phyloP scores from a whole-genome alignment of 345 rosid genomes.

The Eutrema japonicum region DNA sequence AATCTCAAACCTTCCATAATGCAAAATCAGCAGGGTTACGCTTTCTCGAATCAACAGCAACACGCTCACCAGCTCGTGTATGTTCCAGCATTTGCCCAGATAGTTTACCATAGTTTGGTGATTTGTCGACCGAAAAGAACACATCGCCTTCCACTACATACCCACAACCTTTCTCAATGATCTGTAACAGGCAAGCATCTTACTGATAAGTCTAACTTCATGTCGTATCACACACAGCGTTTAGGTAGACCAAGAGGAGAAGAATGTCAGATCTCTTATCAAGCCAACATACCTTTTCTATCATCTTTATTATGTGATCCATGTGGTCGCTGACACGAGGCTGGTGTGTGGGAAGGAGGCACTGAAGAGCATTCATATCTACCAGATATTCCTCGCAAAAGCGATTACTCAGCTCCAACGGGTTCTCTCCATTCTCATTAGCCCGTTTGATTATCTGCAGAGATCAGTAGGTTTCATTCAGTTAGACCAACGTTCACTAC shows the following conservation, averaged over 20 bases:
- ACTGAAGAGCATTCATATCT: constrained; percentile 78
- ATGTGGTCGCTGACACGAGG: constrained; percentile 82
- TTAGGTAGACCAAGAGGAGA: neutral
- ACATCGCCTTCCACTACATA: constrained; percentile 81
- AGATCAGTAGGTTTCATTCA: constrained; percentile 4
- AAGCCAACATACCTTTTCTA: constrained; percentile 52
- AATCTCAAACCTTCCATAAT: constrained; percentile 74
- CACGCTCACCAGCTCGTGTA: constrained; percentile 82
- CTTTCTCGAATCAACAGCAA: constrained; percentile 83
- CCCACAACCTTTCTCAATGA: constrained; percentile 72
- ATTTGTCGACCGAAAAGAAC: constrained; percentile 74
- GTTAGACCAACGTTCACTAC: neutral
- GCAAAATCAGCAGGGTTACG: constrained; percentile 91
- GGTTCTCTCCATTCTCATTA: constrained; percentile 62
- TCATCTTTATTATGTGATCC: constrained; percentile 76
- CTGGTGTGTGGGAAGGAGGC: constrained; percentile 80
- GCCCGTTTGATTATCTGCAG: constrained; percentile 77
- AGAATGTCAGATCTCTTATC: constrained; percentile 6
- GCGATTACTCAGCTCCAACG: constrained; percentile 59
- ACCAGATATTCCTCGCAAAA: constrained; percentile 76
- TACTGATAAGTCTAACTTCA: neutral
- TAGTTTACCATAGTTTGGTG: constrained; percentile 72
- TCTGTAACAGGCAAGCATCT: constrained; percentile 52
- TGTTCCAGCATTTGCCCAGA: constrained; percentile 78
- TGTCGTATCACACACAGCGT: neutral